phyloP scores from a whole-genome alignment of 345 rosid species.

The Luvunga scandens region DNA sequence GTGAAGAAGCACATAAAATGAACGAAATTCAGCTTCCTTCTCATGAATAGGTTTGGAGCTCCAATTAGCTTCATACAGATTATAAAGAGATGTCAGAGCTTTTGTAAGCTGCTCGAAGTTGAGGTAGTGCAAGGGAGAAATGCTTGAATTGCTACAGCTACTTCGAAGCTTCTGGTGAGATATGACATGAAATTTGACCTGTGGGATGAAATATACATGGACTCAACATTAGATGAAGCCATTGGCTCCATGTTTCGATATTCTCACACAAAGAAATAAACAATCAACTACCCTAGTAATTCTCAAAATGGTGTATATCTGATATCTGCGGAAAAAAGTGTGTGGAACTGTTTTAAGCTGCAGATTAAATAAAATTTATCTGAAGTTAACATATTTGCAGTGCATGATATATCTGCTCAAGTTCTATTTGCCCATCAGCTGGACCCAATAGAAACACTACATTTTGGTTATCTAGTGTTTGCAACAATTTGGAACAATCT shows the following conservation, averaged over 20 bases:
- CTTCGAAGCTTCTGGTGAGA: slow-evolving; percentile 71
- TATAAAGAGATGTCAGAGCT: slow-evolving; percentile 64
- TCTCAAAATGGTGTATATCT: not conserved
- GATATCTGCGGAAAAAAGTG: not conserved
- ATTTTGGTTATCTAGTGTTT: not conserved
- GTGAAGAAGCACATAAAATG: slow-evolving; percentile 79
- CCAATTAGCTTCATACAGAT: slow-evolving; percentile 67
- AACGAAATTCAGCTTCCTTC: slow-evolving; percentile 76
- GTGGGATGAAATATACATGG: slow-evolving; percentile 16
- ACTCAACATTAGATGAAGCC: not conserved
- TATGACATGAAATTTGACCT: slow-evolving; percentile 81
- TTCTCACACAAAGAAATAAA: not conserved
- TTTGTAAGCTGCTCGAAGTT: slow-evolving; percentile 92
- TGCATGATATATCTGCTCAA: not conserved
- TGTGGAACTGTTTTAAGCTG: not conserved
- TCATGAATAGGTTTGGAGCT: slow-evolving; percentile 27
- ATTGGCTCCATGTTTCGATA: not conserved
- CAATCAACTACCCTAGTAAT: not conserved
- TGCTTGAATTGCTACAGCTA: slow-evolving; percentile 34
- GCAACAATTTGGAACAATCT: not conserved
- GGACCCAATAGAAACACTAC: not conserved
- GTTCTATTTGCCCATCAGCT: not conserved
- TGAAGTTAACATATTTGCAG: not conserved
- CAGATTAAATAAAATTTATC: not conserved
- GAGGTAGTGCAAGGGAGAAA: slow-evolving; percentile 64